Evolutionary conservation across 2,329 filamentous ascomycete genomes (phyloP), one percentile per base, ranked within the genome.

Genomic region (Magnaporthales sp.): DNA sequence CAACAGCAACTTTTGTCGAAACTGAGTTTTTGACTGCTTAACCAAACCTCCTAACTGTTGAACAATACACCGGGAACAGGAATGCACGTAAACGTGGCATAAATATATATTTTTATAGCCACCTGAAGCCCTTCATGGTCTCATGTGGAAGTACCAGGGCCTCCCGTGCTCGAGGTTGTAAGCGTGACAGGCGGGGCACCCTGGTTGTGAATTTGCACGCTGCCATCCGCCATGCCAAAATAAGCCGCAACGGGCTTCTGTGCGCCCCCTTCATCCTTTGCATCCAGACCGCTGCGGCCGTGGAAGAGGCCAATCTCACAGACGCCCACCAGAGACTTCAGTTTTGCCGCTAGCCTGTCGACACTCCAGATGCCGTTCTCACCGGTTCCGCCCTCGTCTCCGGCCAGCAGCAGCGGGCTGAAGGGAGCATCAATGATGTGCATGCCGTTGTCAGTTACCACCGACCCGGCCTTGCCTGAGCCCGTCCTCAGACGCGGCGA

Each of bases 361-460:
- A 97, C 91, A 70, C 94, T 91, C 92, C 93, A 97, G 56, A 85
- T 79, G 19, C 92, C 90, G 68, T 86, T 82, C 70, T 83, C 79
- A 24, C 87, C 85, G 24, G n/a, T 27, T 15, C 54, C 54, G 13
- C 54, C 54, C 54, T 58, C 54, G 68, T 86, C 83, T 15, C 79
- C 77, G 3, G 74, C 75, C n/a, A 91, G 85, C 63, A 92, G 80
- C 65, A 98, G 82, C 4, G 88, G 85, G 64, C 84, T 80, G 79
- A 99, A 98, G 0, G 93, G 92, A 13, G 95, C 95, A 74, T 99
- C 95, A 70, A 99, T 89, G 72, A 99, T 91, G 81, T 90, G 91
- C 81, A 93, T 92, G 71, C 88, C 87, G 76, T 96, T 93, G 74
- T 96, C 92, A 4, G 92, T 96, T 29, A 79, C 77, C 26, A 96